Evolutionary conservation across 2,329 filamentous ascomycete species (phyloP).

Genomic region (Fusarium lyarnte): DNA sequence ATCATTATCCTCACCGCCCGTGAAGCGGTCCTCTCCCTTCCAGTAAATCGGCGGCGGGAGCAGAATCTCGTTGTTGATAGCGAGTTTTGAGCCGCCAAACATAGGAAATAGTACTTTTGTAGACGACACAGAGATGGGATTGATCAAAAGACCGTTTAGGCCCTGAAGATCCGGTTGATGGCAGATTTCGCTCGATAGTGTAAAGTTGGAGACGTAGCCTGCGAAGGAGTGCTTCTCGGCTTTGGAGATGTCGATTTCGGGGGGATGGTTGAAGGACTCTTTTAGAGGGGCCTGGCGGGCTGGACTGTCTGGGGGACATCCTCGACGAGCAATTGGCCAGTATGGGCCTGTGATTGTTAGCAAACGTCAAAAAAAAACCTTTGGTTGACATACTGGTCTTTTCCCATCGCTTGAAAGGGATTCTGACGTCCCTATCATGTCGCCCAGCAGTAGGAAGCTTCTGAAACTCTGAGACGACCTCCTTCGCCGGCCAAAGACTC

Average conservation of each 20-base stretch:
- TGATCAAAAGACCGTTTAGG: constrained; percentile 72
- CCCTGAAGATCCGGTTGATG: constrained; percentile 71
- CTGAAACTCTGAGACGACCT: constrained; percentile 57
- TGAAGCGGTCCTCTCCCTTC: constrained; percentile 70
- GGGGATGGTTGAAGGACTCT: constrained; percentile 56
- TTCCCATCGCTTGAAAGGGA: constrained; percentile 60
- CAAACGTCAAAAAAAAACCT: not conserved
- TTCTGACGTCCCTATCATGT: constrained; percentile 47
- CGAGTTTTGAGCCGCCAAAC: constrained; percentile 75
- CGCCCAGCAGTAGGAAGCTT: constrained; percentile 52
- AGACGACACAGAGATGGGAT: constrained; percentile 64
- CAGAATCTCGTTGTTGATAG: constrained; percentile 75
- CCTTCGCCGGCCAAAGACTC: constrained; percentile 54
- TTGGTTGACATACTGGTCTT: constrained; percentile 53
- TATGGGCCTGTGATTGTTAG: constrained; percentile 55
- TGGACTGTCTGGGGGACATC: constrained; percentile 70
- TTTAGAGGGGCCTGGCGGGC: constrained; percentile 61
- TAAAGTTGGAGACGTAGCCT: constrained; percentile 71
- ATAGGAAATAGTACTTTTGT: constrained; percentile 70
- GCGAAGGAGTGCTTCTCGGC: constrained; percentile 60
- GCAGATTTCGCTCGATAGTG: constrained; percentile 69
- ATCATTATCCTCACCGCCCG: constrained; percentile 63
- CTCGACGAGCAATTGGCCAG: constrained; percentile 66
- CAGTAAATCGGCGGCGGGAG: constrained; percentile 77
- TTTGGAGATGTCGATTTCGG: constrained; percentile 56